Conservation (phyloP, 805 yeast genomes). For the Kuraishia piskuri region DNA sequence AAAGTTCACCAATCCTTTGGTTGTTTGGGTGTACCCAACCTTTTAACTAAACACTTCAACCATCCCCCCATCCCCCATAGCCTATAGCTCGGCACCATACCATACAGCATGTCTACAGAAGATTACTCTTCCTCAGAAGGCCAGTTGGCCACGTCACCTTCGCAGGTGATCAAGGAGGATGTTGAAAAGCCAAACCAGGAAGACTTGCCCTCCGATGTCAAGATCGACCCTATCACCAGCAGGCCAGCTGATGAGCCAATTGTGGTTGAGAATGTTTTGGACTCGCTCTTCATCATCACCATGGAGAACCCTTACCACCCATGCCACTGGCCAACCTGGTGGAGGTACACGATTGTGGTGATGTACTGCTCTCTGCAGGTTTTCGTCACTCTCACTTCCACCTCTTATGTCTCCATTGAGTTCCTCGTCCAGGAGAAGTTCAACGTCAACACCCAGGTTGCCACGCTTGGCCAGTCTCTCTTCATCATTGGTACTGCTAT, state of each 20-base stretch:
- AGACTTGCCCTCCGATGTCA: not conserved
- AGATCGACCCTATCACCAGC: not conserved
- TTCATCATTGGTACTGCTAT: conserved; percentile 26
- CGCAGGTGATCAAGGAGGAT: not conserved
- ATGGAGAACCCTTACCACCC: conserved; percentile 24
- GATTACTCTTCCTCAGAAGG: not conserved
- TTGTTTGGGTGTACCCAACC: not conserved
- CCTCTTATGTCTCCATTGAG: conserved; percentile 23
- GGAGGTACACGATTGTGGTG: conserved; percentile 16
- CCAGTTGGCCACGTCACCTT: not conserved
- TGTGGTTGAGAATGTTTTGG: conserved; percentile 18
- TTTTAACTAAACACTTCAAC: too few relatives aligned
- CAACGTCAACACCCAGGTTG: conserved; percentile 19
- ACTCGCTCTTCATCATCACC: conserved; percentile 18
- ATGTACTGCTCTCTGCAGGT: conserved; percentile 21
- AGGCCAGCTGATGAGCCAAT: not conserved
- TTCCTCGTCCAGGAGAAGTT: conserved; percentile 18
- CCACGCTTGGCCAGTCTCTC: conserved; percentile 25
- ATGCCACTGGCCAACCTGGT: conserved; percentile 18
- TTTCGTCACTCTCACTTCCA: conserved; percentile 23
- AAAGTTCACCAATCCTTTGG: not conserved
- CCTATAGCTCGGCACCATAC: not conserved
- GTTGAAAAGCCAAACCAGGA: not conserved
- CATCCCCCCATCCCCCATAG: too few relatives aligned
- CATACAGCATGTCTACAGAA: not conserved